Evolutionary conservation across 345 rosid species (phyloP), one percentile per base, ranked within the genome.

Genomic region (Aurinia saxatilis): DNA sequence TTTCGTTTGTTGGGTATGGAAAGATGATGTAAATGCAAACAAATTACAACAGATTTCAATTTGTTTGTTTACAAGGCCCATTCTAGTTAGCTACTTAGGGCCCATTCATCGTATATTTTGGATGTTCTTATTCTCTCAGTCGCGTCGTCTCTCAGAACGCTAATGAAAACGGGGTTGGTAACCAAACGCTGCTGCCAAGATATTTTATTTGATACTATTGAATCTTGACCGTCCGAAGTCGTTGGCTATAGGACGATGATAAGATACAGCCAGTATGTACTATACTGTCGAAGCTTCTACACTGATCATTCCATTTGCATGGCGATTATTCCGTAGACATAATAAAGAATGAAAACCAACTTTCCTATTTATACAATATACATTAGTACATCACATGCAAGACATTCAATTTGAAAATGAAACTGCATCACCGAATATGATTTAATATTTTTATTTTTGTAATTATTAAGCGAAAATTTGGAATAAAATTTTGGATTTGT

Each of bases 41-140:
- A 23, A 55, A 14, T 18, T 27, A n/a, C 25, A 29, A 18, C 14
- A 29, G 41, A 13, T 46, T 34, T 47, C 15, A 29, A 29, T 61
- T 27, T 14, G 38, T 13, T 21, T 37, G 34, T 61, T 17, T 14
- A 53, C 11, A 13, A 36, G 67, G 73, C 73, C 73, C 67, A 54
- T 61, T 53, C 3, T 10, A 1, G 10, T 35, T 3, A 34, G n/a
- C n/a, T n/a, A n/a, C n/a, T n/a, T n/a, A n/a, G n/a, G 29, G 73
- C 60, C 66, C 73, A 67, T 0, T 19, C 7, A 38, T 27, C 23
- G 3, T 16, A 46, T 46, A n/a, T n/a, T n/a, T n/a, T n/a, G n/a
- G n/a, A n/a, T n/a, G n/a, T n/a, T n/a, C n/a, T n/a, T n/a, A n/a
- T n/a, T n/a, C 2, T 39, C 40, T 51, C 42, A 18, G 37, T 40